Conservation (phyloP, 106 monocot genomes). For the Triglochin maritima region DNA sequence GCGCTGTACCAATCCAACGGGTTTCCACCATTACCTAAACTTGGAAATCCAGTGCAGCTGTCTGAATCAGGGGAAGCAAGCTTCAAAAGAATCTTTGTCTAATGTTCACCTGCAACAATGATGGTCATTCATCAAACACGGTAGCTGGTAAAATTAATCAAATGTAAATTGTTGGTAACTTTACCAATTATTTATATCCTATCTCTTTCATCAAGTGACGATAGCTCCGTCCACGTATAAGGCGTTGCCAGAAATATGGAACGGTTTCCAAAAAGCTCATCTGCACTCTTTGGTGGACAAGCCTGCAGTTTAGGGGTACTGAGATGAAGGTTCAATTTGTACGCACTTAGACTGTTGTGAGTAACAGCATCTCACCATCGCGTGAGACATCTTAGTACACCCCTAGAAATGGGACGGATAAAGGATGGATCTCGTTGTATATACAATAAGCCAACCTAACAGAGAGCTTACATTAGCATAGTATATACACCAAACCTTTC, state of each 20-base stretch:
- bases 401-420: conserved; percentile 66
- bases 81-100: too few relatives aligned
- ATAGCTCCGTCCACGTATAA: conserved; percentile 81
- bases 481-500: too few relatives aligned
- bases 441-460: conserved; percentile 89
- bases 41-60: too few relatives aligned
- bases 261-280: conserved; percentile 45
- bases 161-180: too few relatives aligned
- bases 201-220: conserved; percentile 92
- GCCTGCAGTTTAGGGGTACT: conserved; percentile 29
- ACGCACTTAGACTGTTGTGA: not conserved
- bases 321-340: not conserved
- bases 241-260: conserved; percentile 58
- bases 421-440: conserved; percentile 83
- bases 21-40: too few relatives aligned
- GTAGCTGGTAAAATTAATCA: too few relatives aligned
- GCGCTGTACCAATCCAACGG: too few relatives aligned
- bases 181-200: conserved; percentile 33
- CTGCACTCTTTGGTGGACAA: conserved; percentile 66
- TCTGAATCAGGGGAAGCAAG: too few relatives aligned
- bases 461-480: not conserved
- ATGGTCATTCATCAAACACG: too few relatives aligned
- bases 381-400: conserved; percentile 74
- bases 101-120: too few relatives aligned
- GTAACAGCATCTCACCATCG: conserved; percentile 52